These are phyloP conservation scores for Carex parvula DNA, from an alignment of 176 grass and related monocot species.

Conservation along the genomic window DNA sequence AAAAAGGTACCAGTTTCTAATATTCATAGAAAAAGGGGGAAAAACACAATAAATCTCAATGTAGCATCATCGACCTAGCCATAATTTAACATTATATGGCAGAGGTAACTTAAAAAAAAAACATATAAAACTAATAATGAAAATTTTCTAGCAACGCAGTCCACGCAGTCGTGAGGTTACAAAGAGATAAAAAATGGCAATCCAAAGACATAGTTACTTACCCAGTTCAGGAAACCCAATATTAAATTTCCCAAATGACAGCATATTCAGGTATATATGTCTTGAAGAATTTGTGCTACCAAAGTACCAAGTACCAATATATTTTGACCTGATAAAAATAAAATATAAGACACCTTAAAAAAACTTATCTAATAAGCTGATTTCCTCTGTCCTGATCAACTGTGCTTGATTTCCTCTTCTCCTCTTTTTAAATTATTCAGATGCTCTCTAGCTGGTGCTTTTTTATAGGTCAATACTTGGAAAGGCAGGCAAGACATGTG, in stretches of 20 bases:
- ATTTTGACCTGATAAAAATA: constrained; percentile 6
- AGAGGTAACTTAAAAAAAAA: not conserved
- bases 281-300: not conserved
- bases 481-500: not conserved
- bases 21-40: not conserved
- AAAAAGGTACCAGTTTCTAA: not conserved
- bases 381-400: not conserved
- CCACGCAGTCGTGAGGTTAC: not conserved
- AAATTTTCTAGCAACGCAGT: not conserved
- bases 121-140: not conserved
- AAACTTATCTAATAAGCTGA: not conserved
- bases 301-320: not conserved
- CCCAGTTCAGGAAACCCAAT: not conserved
- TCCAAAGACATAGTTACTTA: not conserved
- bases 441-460: constrained; percentile 20
- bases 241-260: not conserved
- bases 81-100: not conserved
- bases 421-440: not conserved
- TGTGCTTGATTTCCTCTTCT: not conserved
- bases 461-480: constrained; percentile 6
- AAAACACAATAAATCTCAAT: not conserved
- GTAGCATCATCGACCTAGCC: not conserved
- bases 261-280: not conserved
- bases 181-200: not conserved
- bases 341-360: not conserved